These are phyloP conservation scores for Plectosphaerella cucumerina DNA, from an alignment of 2,329 filamentous ascomycete species.

Conservation along the genomic window DNA sequence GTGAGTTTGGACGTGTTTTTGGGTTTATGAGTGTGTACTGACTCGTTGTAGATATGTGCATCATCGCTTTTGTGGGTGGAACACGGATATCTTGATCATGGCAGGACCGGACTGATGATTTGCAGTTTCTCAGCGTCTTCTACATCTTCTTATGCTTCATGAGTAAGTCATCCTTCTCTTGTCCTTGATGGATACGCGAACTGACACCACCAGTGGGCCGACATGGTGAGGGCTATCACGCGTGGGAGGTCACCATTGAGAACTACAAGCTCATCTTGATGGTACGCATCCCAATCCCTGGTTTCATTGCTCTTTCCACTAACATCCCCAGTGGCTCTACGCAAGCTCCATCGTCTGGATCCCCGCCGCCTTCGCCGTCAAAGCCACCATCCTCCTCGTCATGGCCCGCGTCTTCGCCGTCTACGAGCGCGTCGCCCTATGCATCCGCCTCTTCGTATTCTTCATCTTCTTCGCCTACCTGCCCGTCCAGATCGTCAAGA, in stretches of 20 bases:
- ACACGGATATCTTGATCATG: too few relatives aligned
- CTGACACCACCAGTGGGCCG: constrained; percentile 12
- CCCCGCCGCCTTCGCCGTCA: constrained; percentile 20
- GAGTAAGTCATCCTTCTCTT: too few relatives aligned
- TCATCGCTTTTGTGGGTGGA: too few relatives aligned
- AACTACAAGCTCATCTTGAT: constrained; percentile 12
- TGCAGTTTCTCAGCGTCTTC: too few relatives aligned
- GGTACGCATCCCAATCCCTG: constrained; percentile 1
- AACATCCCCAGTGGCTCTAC: constrained; percentile 16
- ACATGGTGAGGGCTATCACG: constrained; percentile 17
- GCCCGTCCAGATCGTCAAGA: constrained; percentile 20
- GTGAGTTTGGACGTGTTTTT: too few relatives aligned
- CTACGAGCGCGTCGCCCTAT: constrained; percentile 12
- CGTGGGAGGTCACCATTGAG: constrained; percentile 16
- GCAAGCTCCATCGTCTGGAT: constrained; percentile 19
- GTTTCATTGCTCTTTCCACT: not conserved
- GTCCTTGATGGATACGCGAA: too few relatives aligned
- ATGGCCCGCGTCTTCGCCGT: constrained; percentile 24
- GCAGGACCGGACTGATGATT: too few relatives aligned
- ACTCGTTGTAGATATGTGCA: too few relatives aligned
- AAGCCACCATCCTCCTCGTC: constrained; percentile 23
- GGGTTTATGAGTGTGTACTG: too few relatives aligned
- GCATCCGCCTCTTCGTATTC: constrained; percentile 21
- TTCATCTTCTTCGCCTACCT: constrained; percentile 18
- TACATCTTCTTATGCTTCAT: too few relatives aligned